Evolutionary conservation across 176 grass and related monocot species (phyloP), one percentile per base, ranked within the genome.

Genomic region (Avena insularis): DNA sequence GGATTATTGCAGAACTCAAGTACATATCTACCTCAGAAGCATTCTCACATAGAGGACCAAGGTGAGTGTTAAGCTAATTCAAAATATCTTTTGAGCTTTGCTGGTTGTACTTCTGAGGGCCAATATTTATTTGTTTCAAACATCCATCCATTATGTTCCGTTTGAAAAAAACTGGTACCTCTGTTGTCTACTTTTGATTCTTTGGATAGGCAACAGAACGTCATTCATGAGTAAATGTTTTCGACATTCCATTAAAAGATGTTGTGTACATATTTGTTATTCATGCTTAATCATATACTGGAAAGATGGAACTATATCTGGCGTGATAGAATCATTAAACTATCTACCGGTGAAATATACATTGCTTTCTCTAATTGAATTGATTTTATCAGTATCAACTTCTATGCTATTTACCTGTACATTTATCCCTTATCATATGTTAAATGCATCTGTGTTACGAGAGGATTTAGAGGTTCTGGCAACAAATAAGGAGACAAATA

Each of bases 11-110:
- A 89, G 67, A 83, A 86, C 69, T 86, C 82, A 6, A 86, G 75
- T 89, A 82, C 87, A 10, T 94, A 92, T 75, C 66, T 91, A 71
- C 87, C 91, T 84, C 90, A 94, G 48, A 76, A 49, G 12, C 78
- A 83, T 80, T 87, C 85, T 83, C 88, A 74, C 71, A 56, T 86
- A 83, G 87, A 90, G 58, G 82, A 87, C 4, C 89, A 97, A 89
- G 89, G 97, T 99, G 91, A 89, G 66, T 85, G 59, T 57, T 58
- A 50, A 78, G 51, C 40, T 82, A 29, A 20, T 79, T 48, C 79
- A 68, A 49, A 79, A 6, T 63, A 77, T 78, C 25, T 88, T 17
- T 49, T 65, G 62, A 47, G 35, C 62, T 82, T 63, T 82, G 56
- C 73, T 80, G 66, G 10, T 66, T 84, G 71, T 54, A 57, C 75